Evolutionary conservation across 805 yeast species (phyloP), one percentile per base, ranked within the genome.

Genomic region (Dipodascus albidus): DNA sequence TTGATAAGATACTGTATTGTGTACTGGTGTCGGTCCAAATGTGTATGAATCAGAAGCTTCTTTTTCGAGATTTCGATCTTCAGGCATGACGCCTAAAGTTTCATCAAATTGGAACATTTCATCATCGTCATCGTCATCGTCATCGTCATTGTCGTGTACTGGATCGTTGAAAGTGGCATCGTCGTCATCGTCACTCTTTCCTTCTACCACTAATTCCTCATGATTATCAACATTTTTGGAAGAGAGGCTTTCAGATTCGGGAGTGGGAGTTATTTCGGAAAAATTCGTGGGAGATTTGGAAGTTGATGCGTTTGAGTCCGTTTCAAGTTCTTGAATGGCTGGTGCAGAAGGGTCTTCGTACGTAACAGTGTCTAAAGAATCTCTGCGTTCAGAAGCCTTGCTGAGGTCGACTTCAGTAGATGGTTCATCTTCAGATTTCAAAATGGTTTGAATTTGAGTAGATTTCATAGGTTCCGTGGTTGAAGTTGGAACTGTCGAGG

Each of bases 81-180:
- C 44, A 6, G 44, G 44, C 44, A 38, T 38, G 9, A 53, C 48
- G 1, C 51, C 56, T 2, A 57, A 53, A 35, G 59, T 49, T 31
- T 59, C 62, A 52, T 59, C 62, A 23, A 59, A 59, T 49, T 59
- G 58, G 50, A 59, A 59, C 48, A 59, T 50, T 17, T 53, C 54
- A n/a, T 57, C 58, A 4, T 56, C 53, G 35, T 50, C 57, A 4
- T 48, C 51, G 8, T 38, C 48, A 4, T 53, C 54, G 9, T 19
- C 23, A 17, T 9, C 8, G 8, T 6, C n/a, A n/a, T n/a, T n/a
- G 15, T 31, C 38, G 38, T 31, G 15, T 9, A 15, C 17, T 6
- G 44, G 44, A 38, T 38, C 44, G n/a, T 38, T 38, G 20, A 38
- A 38, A 38, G 17, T 38, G 20, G n/a, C 20, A 38, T 38, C 44